phyloP scores from a whole-genome alignment of 139 green algal genomes.

The Chlorella sp. region DNA sequence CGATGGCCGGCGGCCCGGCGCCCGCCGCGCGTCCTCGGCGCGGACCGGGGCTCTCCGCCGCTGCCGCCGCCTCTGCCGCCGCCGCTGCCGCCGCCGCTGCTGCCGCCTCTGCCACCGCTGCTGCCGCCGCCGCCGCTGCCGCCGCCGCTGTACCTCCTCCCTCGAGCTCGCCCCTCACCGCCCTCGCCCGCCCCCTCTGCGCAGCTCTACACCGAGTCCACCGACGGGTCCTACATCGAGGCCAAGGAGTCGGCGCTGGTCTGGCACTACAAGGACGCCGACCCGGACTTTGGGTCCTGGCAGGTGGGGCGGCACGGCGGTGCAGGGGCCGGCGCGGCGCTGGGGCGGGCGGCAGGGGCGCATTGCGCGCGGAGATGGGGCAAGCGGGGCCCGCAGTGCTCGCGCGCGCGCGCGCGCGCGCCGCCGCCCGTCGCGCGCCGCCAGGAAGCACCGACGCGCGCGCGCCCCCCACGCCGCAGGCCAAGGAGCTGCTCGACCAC shows the following conservation, averaged over 20 bases:
- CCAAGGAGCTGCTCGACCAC: conserved; percentile 99
- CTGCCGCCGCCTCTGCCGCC: not conserved
- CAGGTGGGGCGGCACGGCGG: too few species aligned
- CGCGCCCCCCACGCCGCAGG: too few species aligned
- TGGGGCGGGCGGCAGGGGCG: too few species aligned
- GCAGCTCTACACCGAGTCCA: conserved; percentile 89
- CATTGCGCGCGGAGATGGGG: too few species aligned
- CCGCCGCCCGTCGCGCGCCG: too few species aligned
- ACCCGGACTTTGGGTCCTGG: conserved; percentile 96
- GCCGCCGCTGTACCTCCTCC: too few species aligned
- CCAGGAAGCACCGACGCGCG: too few species aligned
- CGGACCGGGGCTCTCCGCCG: not conserved
- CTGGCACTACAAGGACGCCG: conserved; percentile 95
- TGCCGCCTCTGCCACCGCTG: not conserved
- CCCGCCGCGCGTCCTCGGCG: conserved; percentile 29
- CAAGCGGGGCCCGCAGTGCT: too few species aligned
- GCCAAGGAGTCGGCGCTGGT: conserved; percentile 89
- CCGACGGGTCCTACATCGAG: conserved; percentile 93
- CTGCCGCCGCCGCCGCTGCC: not conserved
- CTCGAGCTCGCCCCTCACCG: not conserved
- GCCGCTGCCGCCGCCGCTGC: not conserved
- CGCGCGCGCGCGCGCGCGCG: too few species aligned
- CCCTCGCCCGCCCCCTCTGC: not conserved
- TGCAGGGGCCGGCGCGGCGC: too few species aligned
- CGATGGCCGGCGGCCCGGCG: conserved; percentile 82